These are phyloP conservation scores for Fomitopsis pinicola DNA, from an alignment of 1,284 basidiomycete genomes.

Conservation along the genomic window DNA sequence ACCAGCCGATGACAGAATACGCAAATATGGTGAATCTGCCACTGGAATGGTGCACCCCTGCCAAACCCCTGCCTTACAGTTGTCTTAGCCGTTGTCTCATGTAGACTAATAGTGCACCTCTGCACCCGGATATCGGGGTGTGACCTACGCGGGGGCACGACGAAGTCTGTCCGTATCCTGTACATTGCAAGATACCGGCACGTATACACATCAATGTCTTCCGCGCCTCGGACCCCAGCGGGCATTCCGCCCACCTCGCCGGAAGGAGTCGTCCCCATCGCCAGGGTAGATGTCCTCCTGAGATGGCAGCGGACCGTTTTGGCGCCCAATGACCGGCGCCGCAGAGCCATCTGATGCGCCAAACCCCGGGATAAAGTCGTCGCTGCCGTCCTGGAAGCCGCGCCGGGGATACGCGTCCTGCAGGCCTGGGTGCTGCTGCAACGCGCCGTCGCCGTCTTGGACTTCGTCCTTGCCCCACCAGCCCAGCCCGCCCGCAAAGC, in stretches of 20 bases:
- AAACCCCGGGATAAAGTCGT: constrained; percentile 25
- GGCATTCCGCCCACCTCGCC: constrained; percentile 10
- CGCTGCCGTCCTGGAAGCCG: constrained; percentile 4
- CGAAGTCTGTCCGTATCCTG: too few relatives aligned
- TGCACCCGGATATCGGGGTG: too few relatives aligned
- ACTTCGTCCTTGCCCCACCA: constrained; percentile 21
- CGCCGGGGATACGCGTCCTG: constrained; percentile 9
- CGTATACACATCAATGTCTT: background rate
- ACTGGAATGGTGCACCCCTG: too few relatives aligned
- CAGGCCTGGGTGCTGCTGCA: constrained; percentile 7
- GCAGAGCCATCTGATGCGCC: constrained; percentile 17
- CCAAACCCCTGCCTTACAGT: too few relatives aligned
- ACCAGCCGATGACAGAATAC: too few relatives aligned
- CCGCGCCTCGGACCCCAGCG: constrained; percentile 8
- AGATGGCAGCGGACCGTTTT: constrained; percentile 32
- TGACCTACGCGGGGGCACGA: too few relatives aligned
- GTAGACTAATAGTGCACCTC: too few relatives aligned
- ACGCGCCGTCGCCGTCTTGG: constrained; percentile 12
- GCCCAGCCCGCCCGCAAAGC: constrained; percentile 14
- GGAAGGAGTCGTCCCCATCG: constrained; percentile 15
- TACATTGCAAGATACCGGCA: background rate
- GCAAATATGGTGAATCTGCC: too few relatives aligned
- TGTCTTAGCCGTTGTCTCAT: too few relatives aligned
- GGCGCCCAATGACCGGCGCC: constrained; percentile 28
- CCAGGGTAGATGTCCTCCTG: constrained; percentile 39